Percentiles rank a stretch among this genome's conserved stretches.
Evolutionary conservation across 2,329 filamentous ascomycete species (phyloP).

Genomic region (Chrysoporthe deuterocubensis): DNA sequence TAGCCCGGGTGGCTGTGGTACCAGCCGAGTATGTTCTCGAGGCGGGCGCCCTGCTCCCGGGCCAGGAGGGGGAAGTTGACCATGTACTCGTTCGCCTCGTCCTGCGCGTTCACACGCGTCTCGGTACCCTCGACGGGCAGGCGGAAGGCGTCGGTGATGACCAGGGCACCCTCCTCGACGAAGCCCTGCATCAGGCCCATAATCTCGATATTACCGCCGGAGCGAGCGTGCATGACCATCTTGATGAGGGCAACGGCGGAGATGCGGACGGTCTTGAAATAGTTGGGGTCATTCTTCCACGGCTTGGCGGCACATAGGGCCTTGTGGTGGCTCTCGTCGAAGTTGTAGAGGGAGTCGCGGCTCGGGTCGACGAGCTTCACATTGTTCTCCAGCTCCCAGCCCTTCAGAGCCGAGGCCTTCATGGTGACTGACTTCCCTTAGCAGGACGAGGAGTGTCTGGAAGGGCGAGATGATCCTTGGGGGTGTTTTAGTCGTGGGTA

Average conservation of each 20-base stretch:
- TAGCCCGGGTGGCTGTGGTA: constrained; percentile 98
- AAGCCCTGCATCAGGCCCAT: constrained; percentile 99
- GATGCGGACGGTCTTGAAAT: constrained; percentile 94
- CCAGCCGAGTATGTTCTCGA: constrained; percentile 96
- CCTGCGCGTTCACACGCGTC: constrained; percentile 93
- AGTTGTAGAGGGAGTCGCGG: constrained; percentile 90
- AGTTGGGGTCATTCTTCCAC: constrained; percentile 77
- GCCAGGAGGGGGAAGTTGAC: constrained; percentile 80
- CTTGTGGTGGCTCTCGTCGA: constrained; percentile 72
- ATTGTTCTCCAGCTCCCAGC: constrained; percentile 79
- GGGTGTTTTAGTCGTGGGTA: neutral
- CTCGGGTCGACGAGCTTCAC: constrained; percentile 81
- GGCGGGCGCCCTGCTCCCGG: constrained; percentile 69
- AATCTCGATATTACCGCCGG: constrained; percentile 87
- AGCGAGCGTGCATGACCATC: constrained; percentile 99
- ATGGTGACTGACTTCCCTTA: constrained; percentile 17
- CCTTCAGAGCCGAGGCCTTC: constrained; percentile 27
- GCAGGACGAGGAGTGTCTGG: neutral
- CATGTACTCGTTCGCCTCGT: constrained; percentile 97
- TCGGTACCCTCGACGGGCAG: constrained; percentile 98
- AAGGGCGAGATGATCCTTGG: neutral
- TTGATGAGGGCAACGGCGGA: constrained; percentile 93
- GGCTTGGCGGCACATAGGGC: constrained; percentile 66
- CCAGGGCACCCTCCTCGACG: constrained; percentile 79
- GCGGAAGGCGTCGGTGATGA: constrained; percentile 92